Percentiles rank a stretch among this genome's conserved stretches.
Evolutionary conservation across 148 eudicot species (phyloP).

Genomic region (Fallopia convolvulus): DNA sequence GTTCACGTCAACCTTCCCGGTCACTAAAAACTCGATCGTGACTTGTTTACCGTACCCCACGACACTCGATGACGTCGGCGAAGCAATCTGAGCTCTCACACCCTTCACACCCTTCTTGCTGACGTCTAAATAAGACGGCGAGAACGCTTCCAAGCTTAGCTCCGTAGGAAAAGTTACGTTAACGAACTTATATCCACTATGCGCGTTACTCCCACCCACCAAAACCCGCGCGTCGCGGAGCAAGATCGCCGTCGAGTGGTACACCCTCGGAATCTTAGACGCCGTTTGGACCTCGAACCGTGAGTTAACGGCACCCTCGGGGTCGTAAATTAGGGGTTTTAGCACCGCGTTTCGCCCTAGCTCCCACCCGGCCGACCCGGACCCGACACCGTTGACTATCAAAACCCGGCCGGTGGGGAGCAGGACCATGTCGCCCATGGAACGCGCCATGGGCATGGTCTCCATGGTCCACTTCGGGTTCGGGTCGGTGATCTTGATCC

Average conservation of each 20-base stretch:
- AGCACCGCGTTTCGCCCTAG: constrained; percentile 45
- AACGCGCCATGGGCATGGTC: constrained; percentile 52
- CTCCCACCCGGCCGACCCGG: constrained; percentile 78
- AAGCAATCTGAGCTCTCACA: constrained; percentile 37
- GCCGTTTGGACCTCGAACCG: constrained; percentile 53
- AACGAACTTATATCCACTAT: constrained; percentile 33
- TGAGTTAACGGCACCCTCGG: constrained; percentile 23
- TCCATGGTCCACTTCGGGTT: constrained; percentile 51
- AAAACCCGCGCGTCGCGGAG: constrained; percentile 62
- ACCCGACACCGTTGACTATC: constrained; percentile 60
- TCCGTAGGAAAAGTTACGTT: constrained; percentile 57
- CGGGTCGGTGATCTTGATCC: constrained; percentile 44
- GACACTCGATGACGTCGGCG: constrained; percentile 23
- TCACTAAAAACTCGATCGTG: constrained; percentile 19
- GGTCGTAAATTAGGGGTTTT: constrained; percentile 43
- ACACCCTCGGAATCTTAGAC: constrained; percentile 44
- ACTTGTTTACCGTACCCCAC: constrained; percentile 23
- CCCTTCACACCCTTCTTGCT: background rate
- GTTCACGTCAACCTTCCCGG: constrained; percentile 16
- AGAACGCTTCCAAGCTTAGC: constrained; percentile 54
- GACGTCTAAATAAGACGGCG: constrained; percentile 47
- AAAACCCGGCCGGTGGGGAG: constrained; percentile 45
- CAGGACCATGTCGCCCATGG: constrained; percentile 64
- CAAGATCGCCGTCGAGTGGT: constrained; percentile 61
- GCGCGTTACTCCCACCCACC: constrained; percentile 77